Conservation (phyloP, 108 stramenopile species). For the Pseudonitzschia delicatissima region DNA sequence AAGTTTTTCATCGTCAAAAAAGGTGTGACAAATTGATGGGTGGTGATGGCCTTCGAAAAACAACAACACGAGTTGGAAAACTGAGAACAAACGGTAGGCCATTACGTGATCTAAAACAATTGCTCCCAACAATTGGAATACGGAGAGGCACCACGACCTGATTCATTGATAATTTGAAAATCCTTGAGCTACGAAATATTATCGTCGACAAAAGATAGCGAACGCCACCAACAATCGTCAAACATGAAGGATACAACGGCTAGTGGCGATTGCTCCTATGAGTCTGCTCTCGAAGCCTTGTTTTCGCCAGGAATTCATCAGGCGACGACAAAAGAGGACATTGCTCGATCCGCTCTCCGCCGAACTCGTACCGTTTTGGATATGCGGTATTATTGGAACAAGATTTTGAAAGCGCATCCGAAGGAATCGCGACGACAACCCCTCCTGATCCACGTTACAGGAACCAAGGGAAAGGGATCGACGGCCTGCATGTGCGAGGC, state of each 20-base stretch:
- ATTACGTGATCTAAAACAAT: no score
- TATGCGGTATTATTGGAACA: slow-evolving; percentile 60
- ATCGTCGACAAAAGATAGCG: no score
- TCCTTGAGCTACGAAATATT: no score
- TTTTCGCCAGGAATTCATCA: slow-evolving; percentile 60
- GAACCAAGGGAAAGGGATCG: slow-evolving; percentile 96
- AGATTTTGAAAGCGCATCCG: slow-evolving; percentile 14
- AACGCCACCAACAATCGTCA: neutral
- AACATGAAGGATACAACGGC: neutral
- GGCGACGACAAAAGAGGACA: slow-evolving; percentile 41
- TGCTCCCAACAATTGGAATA: no score
- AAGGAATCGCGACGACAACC: slow-evolving; percentile 2
- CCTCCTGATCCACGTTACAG: slow-evolving; percentile 83
- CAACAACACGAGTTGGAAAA: no score
- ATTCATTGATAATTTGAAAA: no score
- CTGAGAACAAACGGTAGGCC: no score
- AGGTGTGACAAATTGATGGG: no score
- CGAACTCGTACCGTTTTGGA: slow-evolving; percentile 55
- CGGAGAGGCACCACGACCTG: no score
- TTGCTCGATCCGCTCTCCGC: slow-evolving; percentile 42
- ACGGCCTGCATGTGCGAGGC: slow-evolving; percentile 78
- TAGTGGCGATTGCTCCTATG: slow-evolving; percentile 21
- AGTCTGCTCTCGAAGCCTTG: slow-evolving; percentile 54
- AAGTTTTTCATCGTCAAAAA: no score
- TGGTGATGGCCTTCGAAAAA: no score